Percentiles rank a stretch among this genome's conserved stretches.
Conservation (phyloP, 352 stramenopile species). For the Globisporangium cylindrosporum region DNA sequence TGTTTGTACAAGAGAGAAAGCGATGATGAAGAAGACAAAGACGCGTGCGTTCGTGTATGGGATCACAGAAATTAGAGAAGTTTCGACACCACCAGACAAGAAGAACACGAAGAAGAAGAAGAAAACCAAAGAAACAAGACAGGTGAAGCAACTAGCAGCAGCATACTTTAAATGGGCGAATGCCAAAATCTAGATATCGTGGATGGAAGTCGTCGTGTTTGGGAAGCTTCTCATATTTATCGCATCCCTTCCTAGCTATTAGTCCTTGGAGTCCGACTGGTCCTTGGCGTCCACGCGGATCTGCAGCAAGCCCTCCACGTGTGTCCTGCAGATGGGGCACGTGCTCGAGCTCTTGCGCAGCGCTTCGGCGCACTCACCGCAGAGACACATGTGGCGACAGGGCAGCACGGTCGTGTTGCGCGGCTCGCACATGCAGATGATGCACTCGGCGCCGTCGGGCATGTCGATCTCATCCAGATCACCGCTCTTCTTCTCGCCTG, state of each 20-base stretch:
- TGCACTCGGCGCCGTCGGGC: constrained; percentile 79
- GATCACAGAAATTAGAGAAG: constrained; percentile 7
- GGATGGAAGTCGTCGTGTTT: not conserved
- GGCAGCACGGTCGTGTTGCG: constrained; percentile 82
- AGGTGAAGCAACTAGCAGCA: not conserved
- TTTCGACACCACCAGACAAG: not conserved
- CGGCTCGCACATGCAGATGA: constrained; percentile 83
- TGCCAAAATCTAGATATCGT: constrained; percentile 15
- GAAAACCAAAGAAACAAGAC: not conserved
- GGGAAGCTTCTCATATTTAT: not conserved
- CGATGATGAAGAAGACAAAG: not conserved
- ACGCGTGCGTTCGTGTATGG: not conserved
- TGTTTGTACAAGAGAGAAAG: constrained; percentile 16
- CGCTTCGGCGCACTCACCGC: constrained; percentile 71
- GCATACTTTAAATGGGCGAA: constrained; percentile 8
- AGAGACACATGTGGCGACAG: constrained; percentile 88
- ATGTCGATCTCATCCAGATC: constrained; percentile 51
- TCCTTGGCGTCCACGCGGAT: constrained; percentile 67
- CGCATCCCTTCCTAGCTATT: not conserved
- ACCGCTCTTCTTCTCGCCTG: constrained; percentile 12
- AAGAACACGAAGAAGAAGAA: not conserved
- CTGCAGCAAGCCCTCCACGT: constrained; percentile 72
- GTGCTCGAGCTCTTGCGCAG: constrained; percentile 69
- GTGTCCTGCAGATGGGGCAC: constrained; percentile 79
- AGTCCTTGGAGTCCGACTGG: constrained; percentile 21